phyloP scores from a whole-genome alignment of 2,329 filamentous ascomycete species.

The Daldinia sp. region DNA sequence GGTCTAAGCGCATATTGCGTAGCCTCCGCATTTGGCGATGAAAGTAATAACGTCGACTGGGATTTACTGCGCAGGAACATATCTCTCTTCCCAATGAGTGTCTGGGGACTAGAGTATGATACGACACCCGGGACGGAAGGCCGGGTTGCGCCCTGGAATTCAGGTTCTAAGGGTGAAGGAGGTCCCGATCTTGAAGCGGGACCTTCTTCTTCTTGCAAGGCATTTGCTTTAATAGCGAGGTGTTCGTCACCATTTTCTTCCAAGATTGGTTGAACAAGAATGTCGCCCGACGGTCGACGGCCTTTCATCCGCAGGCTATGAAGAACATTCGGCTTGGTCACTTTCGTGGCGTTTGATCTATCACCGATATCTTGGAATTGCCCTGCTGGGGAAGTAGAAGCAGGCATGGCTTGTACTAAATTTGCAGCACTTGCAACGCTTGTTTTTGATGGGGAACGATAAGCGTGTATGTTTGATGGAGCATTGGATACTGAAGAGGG shows the following conservation, averaged over 20 bases:
- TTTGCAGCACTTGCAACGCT: slow-evolving; percentile 7
- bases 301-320: slow-evolving; percentile 39
- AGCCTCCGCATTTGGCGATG: slow-evolving; percentile 40
- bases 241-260: slow-evolving; percentile 51
- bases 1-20: slow-evolving; percentile 36
- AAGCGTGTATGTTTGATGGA: slow-evolving; percentile 21
- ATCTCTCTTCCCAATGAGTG: slow-evolving; percentile 64
- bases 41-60: slow-evolving; percentile 51
- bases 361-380: slow-evolving; percentile 16
- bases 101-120: slow-evolving; percentile 62
- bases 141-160: slow-evolving; percentile 26
- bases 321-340: slow-evolving; percentile 19
- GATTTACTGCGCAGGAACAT: slow-evolving; percentile 62
- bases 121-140: slow-evolving; percentile 55
- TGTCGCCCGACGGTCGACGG: slow-evolving; percentile 42
- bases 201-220: slow-evolving; percentile 39
- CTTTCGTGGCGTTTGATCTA: neutral
- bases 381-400: neutral
- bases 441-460: slow-evolving; percentile 38
- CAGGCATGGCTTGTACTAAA: slow-evolving; percentile 5
- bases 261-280: slow-evolving; percentile 52
- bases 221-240: slow-evolving; percentile 8
- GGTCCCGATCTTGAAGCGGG: slow-evolving; percentile 23
- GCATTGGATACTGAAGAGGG: slow-evolving; percentile 43
- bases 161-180: slow-evolving; percentile 30